Evolutionary conservation across 345 rosid species (phyloP).

Genomic region (Melaleuca alternifolia): DNA sequence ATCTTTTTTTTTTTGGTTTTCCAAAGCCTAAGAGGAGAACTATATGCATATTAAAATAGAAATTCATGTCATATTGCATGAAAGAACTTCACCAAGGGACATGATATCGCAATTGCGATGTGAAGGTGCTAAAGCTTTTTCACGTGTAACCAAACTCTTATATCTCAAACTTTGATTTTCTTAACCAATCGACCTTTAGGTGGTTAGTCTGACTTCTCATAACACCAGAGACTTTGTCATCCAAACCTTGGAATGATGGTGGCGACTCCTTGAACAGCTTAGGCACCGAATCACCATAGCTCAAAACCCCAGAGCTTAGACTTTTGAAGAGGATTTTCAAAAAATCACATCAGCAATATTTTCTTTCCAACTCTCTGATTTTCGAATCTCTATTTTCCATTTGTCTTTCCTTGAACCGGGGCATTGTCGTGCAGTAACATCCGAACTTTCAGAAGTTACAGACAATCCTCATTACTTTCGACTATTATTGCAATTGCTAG

Average conservation of each 20-base stretch:
- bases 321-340: no score
- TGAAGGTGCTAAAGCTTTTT: no score
- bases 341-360: background rate
- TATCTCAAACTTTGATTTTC: no score
- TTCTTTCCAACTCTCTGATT: background rate
- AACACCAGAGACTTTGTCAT: background rate
- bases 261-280: background rate
- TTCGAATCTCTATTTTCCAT: background rate
- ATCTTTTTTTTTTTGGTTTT: no score
- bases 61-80: no score
- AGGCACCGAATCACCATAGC: background rate
- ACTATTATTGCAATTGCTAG: background rate
- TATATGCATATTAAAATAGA: no score
- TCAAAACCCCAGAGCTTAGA: background rate
- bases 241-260: background rate
- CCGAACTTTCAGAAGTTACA: background rate
- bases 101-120: no score
- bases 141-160: no score
- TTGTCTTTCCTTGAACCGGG: background rate
- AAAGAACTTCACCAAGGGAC: no score
- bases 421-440: background rate
- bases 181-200: no score
- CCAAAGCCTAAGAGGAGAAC: no score
- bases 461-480: background rate
- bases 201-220: background rate